A percentile compares a stretch with the other conserved stretches of the same genome.
These are phyloP conservation scores for Clavariopsis aquatica DNA, from an alignment of 495 filamentous ascomycete species.

Conservation along the genomic window DNA sequence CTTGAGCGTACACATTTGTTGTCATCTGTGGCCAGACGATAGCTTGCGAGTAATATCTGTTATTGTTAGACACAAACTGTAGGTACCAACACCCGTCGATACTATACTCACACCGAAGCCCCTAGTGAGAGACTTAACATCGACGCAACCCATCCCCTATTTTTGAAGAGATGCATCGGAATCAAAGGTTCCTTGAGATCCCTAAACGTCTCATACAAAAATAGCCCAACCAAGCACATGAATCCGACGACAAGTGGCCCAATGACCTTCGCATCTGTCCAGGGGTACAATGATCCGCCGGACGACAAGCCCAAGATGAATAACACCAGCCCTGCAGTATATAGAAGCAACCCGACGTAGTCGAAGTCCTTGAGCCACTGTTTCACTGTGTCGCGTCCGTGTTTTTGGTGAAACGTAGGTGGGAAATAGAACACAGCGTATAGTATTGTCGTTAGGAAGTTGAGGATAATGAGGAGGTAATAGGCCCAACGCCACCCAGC, in stretches of 20 bases:
- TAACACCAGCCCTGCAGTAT: conserved; percentile 26
- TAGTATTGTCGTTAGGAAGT: conserved; percentile 14
- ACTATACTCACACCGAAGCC: conserved; percentile 21
- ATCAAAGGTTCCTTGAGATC: conserved; percentile 30
- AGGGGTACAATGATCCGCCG: conserved; percentile 48
- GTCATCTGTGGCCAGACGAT: conserved; percentile 34
- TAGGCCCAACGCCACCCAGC: conserved; percentile 34
- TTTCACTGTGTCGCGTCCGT: conserved; percentile 18
- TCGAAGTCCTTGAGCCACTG: conserved; percentile 32
- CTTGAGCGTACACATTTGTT: conserved; percentile 17
- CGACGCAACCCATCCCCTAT: conserved; percentile 19
- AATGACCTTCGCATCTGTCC: conserved; percentile 47
- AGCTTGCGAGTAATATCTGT: conserved; percentile 27
- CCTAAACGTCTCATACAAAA: conserved; percentile 42
- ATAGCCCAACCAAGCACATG: conserved; percentile 43
- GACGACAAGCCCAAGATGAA: conserved; percentile 46
- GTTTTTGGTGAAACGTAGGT: conserved; percentile 33
- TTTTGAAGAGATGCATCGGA: conserved; percentile 35
- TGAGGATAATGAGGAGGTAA: conserved; percentile 38
- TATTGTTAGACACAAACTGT: background rate
- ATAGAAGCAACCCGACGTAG: conserved; percentile 28
- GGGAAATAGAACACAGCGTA: conserved; percentile 30
- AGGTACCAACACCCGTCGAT: background rate
- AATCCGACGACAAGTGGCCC: conserved; percentile 47
- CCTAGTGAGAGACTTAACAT: conserved; percentile 27